These are phyloP conservation scores for Fraxinus albicans DNA, from an alignment of 305 asterid species.

Conservation along the genomic window DNA sequence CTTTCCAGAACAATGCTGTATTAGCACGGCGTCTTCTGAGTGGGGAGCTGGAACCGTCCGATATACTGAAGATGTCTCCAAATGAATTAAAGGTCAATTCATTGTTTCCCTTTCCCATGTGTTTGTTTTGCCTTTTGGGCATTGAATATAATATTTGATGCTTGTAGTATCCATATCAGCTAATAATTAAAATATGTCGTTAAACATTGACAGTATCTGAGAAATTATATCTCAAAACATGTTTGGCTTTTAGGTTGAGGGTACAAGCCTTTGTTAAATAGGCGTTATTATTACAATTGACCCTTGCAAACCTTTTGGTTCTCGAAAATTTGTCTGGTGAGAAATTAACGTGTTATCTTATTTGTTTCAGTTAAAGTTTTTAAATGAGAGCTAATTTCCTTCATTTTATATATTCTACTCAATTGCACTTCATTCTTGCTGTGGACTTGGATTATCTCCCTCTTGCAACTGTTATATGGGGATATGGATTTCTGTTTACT, in stretches of 20 bases:
- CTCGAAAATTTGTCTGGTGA: not conserved
- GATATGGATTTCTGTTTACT: not conserved
- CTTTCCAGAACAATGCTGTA: slow-evolving; percentile 45
- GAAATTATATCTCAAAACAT: not conserved
- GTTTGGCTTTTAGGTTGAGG: slow-evolving; percentile 9
- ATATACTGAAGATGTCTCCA: slow-evolving; percentile 69
- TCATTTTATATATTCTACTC: not conserved
- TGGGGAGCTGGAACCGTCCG: slow-evolving; percentile 77
- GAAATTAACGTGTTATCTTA: not conserved
- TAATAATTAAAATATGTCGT: slow-evolving; percentile 13
- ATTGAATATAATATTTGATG: not conserved
- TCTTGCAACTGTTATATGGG: not conserved
- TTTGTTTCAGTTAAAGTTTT: not conserved
- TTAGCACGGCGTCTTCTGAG: slow-evolving; percentile 71
- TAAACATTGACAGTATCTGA: not conserved
- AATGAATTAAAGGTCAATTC: slow-evolving; percentile 67
- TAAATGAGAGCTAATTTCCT: not conserved
- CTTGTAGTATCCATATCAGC: slow-evolving; percentile 11
- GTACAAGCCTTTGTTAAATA: slow-evolving; percentile 7
- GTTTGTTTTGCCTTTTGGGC: not conserved
- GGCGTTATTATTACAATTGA: slow-evolving; percentile 9
- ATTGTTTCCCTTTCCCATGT: not conserved
- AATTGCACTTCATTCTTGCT: not conserved
- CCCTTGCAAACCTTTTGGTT: not conserved
- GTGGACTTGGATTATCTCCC: slow-evolving; percentile 1